Base-by-base conservation (phyloP, 352 stramenopile genomes). In the Globisporangium iwayamae region DNA sequence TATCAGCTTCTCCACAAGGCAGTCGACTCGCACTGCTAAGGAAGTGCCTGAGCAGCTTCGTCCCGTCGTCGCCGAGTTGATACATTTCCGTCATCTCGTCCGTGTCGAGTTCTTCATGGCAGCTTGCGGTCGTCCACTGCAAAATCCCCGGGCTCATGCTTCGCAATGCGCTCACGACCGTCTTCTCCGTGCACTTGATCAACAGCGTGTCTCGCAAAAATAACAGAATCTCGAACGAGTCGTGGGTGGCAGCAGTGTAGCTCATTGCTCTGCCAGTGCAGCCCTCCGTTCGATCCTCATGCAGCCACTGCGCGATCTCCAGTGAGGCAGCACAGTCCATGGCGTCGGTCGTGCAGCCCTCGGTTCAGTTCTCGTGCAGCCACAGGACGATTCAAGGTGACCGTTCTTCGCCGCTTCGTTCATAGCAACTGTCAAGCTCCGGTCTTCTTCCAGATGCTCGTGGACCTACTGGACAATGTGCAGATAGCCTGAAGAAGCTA, bases 301-400 rank as follows among this genome's bases (percentile, higher is more conserved):
- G 32, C 8, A 57, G 52, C 25, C 32, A 57, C 30, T 57, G n/a
- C 22, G n/a, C 13, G 28, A 57, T 57, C 8, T 54, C 25, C 45
- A 51, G n/a, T 14, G 28, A 41, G 50, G 10, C 39, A 16, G 38
- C 38, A 4, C 2, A 11, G 25, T 55, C 20, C 48, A 55, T 39
- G 18, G 48, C 48, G 2, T 53, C n/a, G 20, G 32, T 13, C 13
- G n/a, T 34, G 3, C 66, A 72, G n/a, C 61, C 66, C 61, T 69
- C 62, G 1, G 10, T 10, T 9, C 61, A 54, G 36, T 69, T 39
- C 30, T 38, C 50, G 18, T 72, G 66, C 25, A 63, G 47, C 22
- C 25, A 63, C 34, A 56, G n/a, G 9, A 63, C 57, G 8, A 63
- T 34, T 55, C 48, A 18, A 55, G 22, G 25, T 55, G 48, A 8